Base-by-base conservation (phyloP, 2,329 filamentous ascomycete species). In the Metarhizium rileyi region DNA sequence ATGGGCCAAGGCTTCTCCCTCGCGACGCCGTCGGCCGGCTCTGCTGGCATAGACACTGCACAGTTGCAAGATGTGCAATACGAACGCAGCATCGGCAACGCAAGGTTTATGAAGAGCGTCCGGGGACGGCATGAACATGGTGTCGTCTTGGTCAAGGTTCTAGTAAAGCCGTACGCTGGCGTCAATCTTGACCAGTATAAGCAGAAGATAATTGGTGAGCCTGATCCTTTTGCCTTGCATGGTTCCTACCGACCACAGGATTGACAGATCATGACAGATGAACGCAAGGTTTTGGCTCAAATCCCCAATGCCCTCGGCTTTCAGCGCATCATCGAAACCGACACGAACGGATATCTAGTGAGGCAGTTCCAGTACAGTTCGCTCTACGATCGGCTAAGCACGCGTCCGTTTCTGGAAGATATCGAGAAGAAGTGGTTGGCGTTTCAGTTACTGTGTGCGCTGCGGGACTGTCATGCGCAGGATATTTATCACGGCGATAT, bases 361-460 rank as follows among this genome's bases (percentile, higher is more conserved):
- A 86, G 93, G 47, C 94, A 97, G 68, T 97, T 87, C 64, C 83
- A 97, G 53, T 93, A 97, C 69, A 96, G 87, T 73, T 97, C 93
- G 23, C 78, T 98, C 4, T 98, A 98, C 70, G 93, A 98, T 70
- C 87, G 93, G 48, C 82, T 98, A 67, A 95, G 93, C 68, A 98
- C 93, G 8, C 83, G 94, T 7, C 94, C 93, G 0, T 98, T 98
- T 59, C 74, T 97, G 9, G 94, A 98, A 67, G 88, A 95, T 56
- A 93, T 98, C 56, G 93, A 98, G 68, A 97, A 96, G 76, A 96
- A 95, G 71, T 98, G 93, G 93, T 78, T 98, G 46, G 87, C 91
- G 0, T 98, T 95, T 60, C 93, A 98, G 70, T 78, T 98, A 3
- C 77, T 98, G 10, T 96, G 90, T 66, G 90, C 88, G 3, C 73